Evolutionary conservation across 2,329 filamentous ascomycete genomes (phyloP).

Genomic region (Xylaria sp.): DNA sequence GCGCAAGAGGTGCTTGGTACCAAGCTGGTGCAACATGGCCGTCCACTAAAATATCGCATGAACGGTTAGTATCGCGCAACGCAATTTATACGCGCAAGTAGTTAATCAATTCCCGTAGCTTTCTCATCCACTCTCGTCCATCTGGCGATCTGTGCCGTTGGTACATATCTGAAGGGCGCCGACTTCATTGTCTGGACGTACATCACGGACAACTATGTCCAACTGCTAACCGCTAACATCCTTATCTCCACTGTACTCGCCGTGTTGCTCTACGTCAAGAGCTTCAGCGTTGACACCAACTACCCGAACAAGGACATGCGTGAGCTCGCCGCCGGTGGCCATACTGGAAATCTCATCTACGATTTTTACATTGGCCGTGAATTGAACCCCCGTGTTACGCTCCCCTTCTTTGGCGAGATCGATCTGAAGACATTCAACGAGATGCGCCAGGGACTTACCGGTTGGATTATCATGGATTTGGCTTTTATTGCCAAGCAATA

Average conservation of each 20-base stretch:
- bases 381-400: slow-evolving; percentile 84
- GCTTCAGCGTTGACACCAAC: slow-evolving; percentile 82
- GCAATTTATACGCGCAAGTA: slow-evolving; percentile 10
- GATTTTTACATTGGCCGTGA: slow-evolving; percentile 98
- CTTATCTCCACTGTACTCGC: slow-evolving; percentile 79
- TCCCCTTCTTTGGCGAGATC: slow-evolving; percentile 84
- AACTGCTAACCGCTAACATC: slow-evolving; percentile 85
- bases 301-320: slow-evolving; percentile 72
- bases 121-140: slow-evolving; percentile 81
- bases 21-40: slow-evolving; percentile 76
- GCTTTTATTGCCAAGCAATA: slow-evolving; percentile 91
- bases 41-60: slow-evolving; percentile 80
- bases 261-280: slow-evolving; percentile 81
- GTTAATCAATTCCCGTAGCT: slow-evolving; percentile 60
- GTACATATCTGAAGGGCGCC: slow-evolving; percentile 80
- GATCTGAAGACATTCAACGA: slow-evolving; percentile 93
- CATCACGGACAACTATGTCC: slow-evolving; percentile 89
- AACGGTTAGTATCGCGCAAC: slow-evolving; percentile 66
- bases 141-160: slow-evolving; percentile 74
- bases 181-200: slow-evolving; percentile 91
- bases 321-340: slow-evolving; percentile 84
- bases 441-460: slow-evolving; percentile 87
- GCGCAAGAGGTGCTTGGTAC: slow-evolving; percentile 77
- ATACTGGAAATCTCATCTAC: slow-evolving; percentile 87
- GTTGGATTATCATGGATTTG: slow-evolving; percentile 87